phyloP scores from a whole-genome alignment of 2,329 filamentous ascomycete species.

The Thelonectria discophora region DNA sequence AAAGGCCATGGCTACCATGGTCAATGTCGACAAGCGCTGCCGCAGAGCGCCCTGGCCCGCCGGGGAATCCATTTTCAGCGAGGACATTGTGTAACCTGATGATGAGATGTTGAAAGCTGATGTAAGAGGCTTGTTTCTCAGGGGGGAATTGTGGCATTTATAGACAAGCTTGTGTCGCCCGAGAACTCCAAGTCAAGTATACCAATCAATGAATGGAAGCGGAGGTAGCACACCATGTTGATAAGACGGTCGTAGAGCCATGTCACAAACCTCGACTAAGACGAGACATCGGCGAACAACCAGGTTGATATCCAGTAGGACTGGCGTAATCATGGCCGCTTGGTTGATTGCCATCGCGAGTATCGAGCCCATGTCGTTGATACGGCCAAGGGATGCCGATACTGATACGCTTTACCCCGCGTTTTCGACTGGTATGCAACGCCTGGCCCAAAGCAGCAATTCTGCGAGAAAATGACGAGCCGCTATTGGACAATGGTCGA shows the following conservation, averaged over 20 bases:
- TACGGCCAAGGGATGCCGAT: background rate
- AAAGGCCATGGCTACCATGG: constrained; percentile 55
- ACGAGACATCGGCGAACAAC: background rate
- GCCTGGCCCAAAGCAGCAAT: constrained; percentile 8
- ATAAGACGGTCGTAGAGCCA: background rate
- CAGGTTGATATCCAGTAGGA: background rate
- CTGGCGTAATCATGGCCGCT: background rate
- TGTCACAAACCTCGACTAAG: background rate
- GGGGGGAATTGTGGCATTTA: background rate
- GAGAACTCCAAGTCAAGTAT: background rate
- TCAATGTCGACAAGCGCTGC: constrained; percentile 51
- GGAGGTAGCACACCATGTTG: background rate
- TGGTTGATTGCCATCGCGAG: background rate
- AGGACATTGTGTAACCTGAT: background rate
- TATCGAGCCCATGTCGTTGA: background rate
- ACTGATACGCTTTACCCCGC: constrained; percentile 1
- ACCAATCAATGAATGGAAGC: background rate
- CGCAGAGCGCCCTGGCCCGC: constrained; percentile 23
- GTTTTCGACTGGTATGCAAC: background rate
- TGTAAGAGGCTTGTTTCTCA: background rate
- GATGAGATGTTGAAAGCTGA: background rate
- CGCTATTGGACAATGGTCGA: background rate
- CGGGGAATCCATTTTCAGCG: background rate
- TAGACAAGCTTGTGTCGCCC: background rate
- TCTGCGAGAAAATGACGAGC: constrained; percentile 9